A percentile compares a stretch with the other conserved stretches of the same genome.
Conservation (phyloP, 129 eudicot species). For the Oenanthe sinensis region DNA sequence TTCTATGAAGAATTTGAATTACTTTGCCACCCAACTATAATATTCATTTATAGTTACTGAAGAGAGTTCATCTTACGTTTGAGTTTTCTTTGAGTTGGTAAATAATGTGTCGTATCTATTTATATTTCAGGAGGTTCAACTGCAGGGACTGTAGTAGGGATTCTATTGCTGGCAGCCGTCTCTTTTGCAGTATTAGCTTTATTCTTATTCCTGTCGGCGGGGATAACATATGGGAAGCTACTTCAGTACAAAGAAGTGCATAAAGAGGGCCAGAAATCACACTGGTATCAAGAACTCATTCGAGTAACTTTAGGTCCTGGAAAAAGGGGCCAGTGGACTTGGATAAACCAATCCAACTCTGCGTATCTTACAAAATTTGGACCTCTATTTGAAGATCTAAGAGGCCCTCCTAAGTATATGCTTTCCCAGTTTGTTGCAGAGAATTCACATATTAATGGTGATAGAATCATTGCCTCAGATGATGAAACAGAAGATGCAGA, state of each 20-base stretch:
- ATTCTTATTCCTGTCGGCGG: slow-evolving; percentile 62
- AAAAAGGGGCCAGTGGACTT: slow-evolving; percentile 95
- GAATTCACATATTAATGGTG: slow-evolving; percentile 21
- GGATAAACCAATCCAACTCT: slow-evolving; percentile 50
- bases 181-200: slow-evolving; percentile 42
- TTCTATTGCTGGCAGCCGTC: slow-evolving; percentile 44
- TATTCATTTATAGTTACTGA: background rate
- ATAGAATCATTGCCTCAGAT: slow-evolving; percentile 76
- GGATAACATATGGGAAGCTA: slow-evolving; percentile 74
- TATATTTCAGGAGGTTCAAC: slow-evolving; percentile 47
- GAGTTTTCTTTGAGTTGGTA: background rate
- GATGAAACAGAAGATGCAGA: slow-evolving; percentile 98
- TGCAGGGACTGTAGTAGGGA: slow-evolving; percentile 49
- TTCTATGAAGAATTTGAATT: background rate
- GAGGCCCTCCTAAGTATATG: slow-evolving; percentile 99
- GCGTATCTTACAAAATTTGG: slow-evolving; percentile 45
- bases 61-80: slow-evolving; percentile 9
- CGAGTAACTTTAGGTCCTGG: slow-evolving; percentile 96
- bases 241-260: slow-evolving; percentile 95
- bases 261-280: slow-evolving; percentile 56
- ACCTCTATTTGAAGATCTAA: slow-evolving; percentile 77
- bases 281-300: slow-evolving; percentile 77
- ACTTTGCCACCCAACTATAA: background rate
- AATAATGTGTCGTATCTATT: background rate
- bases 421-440: slow-evolving; percentile 65